Conservation (phyloP, 768 basidiomycete genomes). For the Multifurca ochricompacta region DNA sequence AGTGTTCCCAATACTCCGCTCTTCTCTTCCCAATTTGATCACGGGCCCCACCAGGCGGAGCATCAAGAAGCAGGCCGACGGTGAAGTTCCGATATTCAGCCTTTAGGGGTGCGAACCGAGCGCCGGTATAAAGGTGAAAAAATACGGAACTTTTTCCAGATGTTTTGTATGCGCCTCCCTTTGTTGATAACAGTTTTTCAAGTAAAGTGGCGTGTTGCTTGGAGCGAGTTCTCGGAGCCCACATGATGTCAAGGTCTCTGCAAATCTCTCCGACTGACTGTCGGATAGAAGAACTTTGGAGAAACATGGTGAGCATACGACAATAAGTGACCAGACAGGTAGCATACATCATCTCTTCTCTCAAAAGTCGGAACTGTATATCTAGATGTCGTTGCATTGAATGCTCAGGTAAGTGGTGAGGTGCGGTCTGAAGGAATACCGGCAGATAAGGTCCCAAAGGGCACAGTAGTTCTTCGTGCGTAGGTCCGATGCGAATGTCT, state of each 20-base stretch:
- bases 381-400: constrained; percentile 66
- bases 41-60: constrained; percentile 52
- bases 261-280: constrained; percentile 10
- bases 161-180: constrained; percentile 50
- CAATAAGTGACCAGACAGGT: background rate
- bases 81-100: constrained; percentile 45
- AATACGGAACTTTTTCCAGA: constrained; percentile 42
- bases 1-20: constrained; percentile 51
- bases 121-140: constrained; percentile 55
- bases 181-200: constrained; percentile 35
- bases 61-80: constrained; percentile 36
- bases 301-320: background rate
- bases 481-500: constrained; percentile 58
- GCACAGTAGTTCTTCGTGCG: constrained; percentile 52
- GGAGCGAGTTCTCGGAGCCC: background rate
- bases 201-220: constrained; percentile 32
- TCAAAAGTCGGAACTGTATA: constrained; percentile 62
- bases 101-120: constrained; percentile 36
- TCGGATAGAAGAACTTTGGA: constrained; percentile 17
- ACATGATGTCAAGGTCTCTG: constrained; percentile 15
- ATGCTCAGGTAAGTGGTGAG: constrained; percentile 47
- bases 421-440: constrained; percentile 47
- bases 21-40: constrained; percentile 33
- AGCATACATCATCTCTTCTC: constrained; percentile 63
- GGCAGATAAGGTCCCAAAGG: constrained; percentile 48